These are phyloP conservation scores for Talinum fruticosum DNA, from an alignment of 148 eudicot genomes.

Conservation along the genomic window DNA sequence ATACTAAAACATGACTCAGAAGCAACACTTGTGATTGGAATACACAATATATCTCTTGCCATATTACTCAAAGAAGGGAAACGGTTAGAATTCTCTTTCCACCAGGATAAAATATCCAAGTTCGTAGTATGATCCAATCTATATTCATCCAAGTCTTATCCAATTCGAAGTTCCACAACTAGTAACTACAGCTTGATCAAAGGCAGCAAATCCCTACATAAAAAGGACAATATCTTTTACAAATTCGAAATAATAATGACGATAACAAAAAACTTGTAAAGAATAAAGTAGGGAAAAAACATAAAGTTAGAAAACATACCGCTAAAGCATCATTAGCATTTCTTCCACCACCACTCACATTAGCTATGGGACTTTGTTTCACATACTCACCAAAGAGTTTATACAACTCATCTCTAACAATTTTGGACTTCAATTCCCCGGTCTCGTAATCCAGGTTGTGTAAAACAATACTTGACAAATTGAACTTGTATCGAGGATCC, in stretches of 20 bases:
- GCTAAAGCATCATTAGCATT: background rate
- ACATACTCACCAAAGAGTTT: conserved; percentile 5
- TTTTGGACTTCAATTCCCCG: background rate
- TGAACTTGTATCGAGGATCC: conserved; percentile 7
- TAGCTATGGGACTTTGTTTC: background rate
- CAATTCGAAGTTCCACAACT: background rate
- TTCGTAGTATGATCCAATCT: background rate
- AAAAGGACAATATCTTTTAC: too few relatives aligned
- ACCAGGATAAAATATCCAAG: background rate
- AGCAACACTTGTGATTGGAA: conserved; percentile 9
- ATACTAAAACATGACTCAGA: conserved; percentile 7
- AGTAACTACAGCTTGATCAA: background rate
- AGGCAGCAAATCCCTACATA: background rate
- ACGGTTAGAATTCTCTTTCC: background rate
- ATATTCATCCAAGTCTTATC: background rate
- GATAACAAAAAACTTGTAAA: too few relatives aligned
- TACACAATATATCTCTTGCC: conserved; percentile 10
- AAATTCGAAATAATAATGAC: background rate
- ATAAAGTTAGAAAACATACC: background rate
- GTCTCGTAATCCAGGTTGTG: background rate
- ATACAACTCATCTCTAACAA: background rate
- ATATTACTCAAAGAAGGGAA: background rate
- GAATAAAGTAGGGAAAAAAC: too few relatives aligned
- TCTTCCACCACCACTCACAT: background rate
- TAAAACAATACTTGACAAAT: background rate